Evolutionary conservation across 192 early-diverging fungal genomes (phyloP).

Genomic region (Linnemannia schmuckeri): DNA sequence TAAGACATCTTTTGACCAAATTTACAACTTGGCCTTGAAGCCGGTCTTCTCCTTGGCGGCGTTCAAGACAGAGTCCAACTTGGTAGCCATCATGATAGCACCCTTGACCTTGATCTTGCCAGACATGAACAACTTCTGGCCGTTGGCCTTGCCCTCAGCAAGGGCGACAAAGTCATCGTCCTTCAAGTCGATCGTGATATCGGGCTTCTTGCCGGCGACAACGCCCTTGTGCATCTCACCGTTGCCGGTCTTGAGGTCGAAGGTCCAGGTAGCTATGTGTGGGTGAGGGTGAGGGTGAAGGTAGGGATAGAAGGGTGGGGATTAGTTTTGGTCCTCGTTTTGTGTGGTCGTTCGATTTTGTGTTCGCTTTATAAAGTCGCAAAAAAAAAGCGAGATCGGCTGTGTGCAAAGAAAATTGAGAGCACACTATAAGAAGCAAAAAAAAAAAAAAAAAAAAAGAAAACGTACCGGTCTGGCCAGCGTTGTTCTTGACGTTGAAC

Average conservation of each 20-base stretch:
- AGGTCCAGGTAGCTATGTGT: conserved; percentile 76
- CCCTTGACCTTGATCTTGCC: conserved; percentile 92
- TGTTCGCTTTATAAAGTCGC: background rate
- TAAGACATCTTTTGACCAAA: too few relatives aligned
- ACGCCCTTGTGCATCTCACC: conserved; percentile 61
- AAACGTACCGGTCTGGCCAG: conserved; percentile 62
- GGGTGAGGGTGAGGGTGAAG: background rate
- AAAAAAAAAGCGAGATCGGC: background rate
- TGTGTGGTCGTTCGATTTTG: background rate
- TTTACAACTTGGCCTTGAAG: conserved; percentile 77
- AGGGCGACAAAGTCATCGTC: conserved; percentile 91
- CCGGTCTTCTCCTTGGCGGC: conserved; percentile 57
- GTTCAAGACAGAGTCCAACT: conserved; percentile 78
- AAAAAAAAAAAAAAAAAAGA: background rate
- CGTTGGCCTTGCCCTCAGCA: conserved; percentile 86
- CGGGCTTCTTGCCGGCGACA: conserved; percentile 70
- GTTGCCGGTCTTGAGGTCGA: conserved; percentile 80
- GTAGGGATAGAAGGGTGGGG: background rate
- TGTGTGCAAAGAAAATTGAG: background rate
- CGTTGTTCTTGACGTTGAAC: conserved; percentile 84
- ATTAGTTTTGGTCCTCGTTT: background rate
- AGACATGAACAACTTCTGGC: conserved; percentile 92
- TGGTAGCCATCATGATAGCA: conserved; percentile 81
- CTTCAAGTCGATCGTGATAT: conserved; percentile 77
- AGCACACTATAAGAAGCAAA: too few relatives aligned